A percentile compares a stretch with the other conserved stretches of the same genome.
Evolutionary conservation across 2,329 filamentous ascomycete species (phyloP).

Genomic region (Calonectria honghensis): DNA sequence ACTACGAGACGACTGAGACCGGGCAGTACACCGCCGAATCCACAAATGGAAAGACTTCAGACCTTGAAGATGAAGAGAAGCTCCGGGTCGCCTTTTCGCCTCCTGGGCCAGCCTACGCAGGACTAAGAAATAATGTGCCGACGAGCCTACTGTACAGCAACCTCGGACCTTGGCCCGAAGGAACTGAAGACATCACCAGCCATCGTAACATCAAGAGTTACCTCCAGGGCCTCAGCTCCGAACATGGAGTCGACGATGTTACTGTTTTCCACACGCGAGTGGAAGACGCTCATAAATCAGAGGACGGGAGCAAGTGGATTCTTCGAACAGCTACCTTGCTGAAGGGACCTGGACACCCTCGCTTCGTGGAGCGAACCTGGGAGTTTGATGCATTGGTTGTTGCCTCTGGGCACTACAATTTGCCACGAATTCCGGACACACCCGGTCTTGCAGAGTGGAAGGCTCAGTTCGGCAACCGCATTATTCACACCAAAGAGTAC

Average conservation of each 20-base stretch:
- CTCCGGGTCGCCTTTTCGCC: constrained; percentile 47
- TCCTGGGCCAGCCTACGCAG: constrained; percentile 70
- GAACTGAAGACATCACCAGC: constrained; percentile 75
- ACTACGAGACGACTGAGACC: constrained; percentile 48
- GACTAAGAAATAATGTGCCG: constrained; percentile 84
- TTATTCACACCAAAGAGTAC: constrained; percentile 84
- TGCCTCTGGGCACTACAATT: constrained; percentile 80
- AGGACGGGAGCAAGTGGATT: constrained; percentile 66
- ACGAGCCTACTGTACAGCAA: constrained; percentile 70
- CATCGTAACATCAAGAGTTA: constrained; percentile 76
- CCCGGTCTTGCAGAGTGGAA: constrained; percentile 77
- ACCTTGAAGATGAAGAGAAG: neutral
- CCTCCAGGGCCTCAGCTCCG: constrained; percentile 74
- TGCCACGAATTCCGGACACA: constrained; percentile 77
- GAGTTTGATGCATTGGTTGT: constrained; percentile 79
- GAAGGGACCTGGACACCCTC: constrained; percentile 46
- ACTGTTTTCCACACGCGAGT: constrained; percentile 78
- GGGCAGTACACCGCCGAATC: constrained; percentile 30
- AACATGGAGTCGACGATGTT: constrained; percentile 68
- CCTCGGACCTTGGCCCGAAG: constrained; percentile 72
- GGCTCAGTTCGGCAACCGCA: constrained; percentile 67
- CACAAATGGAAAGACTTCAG: neutral
- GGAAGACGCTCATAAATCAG: constrained; percentile 67
- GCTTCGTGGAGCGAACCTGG: constrained; percentile 57
- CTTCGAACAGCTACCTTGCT: constrained; percentile 69